phyloP scores from a whole-genome alignment of 2,329 filamentous ascomycete species.

The Ascochyta pisi region DNA sequence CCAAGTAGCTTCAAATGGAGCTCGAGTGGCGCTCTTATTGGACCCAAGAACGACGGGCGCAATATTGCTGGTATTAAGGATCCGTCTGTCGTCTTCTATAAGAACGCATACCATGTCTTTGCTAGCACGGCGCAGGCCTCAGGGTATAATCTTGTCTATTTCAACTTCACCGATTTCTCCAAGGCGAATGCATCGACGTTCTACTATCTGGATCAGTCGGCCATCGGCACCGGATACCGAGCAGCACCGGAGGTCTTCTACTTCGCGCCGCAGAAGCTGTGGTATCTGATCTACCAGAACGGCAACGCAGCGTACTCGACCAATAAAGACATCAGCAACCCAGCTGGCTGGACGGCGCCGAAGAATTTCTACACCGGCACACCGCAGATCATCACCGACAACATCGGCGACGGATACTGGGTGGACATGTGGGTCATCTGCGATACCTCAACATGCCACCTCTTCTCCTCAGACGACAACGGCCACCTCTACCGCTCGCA shows the following conservation, averaged over 20 bases:
- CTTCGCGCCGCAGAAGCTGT: constrained; percentile 51
- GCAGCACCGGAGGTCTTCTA: constrained; percentile 54
- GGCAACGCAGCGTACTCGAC: constrained; percentile 54
- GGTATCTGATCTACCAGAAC: constrained; percentile 54
- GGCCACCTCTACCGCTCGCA: constrained; percentile 51
- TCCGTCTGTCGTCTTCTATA: constrained; percentile 42
- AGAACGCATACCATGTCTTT: constrained; percentile 55
- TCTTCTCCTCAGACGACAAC: constrained; percentile 54
- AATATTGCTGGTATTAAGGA: constrained; percentile 44
- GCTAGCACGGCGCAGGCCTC: constrained; percentile 47
- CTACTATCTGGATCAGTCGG: constrained; percentile 49
- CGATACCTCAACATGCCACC: constrained; percentile 46
- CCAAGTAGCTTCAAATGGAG: constrained; percentile 42
- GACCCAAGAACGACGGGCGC: constrained; percentile 38
- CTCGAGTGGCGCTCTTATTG: constrained; percentile 35
- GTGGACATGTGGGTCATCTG: constrained; percentile 56
- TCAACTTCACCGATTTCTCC: constrained; percentile 50
- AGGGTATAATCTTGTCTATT: constrained; percentile 52
- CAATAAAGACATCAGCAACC: constrained; percentile 51
- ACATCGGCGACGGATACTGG: constrained; percentile 48
- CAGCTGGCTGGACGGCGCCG: constrained; percentile 50
- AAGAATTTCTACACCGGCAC: constrained; percentile 46
- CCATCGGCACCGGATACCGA: constrained; percentile 51
- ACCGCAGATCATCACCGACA: constrained; percentile 42
- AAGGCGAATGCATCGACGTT: constrained; percentile 43